Evolutionary conservation across 2,329 filamentous ascomycete genomes (phyloP), one percentile per base, ranked within the genome.

Genomic region (Lojkania enalia): DNA sequence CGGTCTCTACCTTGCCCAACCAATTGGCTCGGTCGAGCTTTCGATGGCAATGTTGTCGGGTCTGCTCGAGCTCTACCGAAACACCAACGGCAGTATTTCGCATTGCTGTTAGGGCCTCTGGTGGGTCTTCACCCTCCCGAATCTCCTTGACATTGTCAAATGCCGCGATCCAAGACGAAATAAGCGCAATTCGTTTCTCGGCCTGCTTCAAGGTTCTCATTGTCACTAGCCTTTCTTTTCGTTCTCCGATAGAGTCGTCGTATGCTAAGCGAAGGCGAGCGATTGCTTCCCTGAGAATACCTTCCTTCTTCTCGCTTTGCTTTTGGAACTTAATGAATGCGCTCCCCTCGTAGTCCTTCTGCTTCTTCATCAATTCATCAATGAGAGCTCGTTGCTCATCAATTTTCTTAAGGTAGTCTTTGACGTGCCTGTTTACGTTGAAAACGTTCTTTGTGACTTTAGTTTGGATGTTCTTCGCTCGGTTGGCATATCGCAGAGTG

Each of bases 401-500:
- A 61, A 99, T 99, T 79, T 97, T 97, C 76, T 96, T 94, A 67
- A 99, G 74, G 73, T 96, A 99, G 71, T 99, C 94, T 76, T 99
- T 99, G 63, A 99, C 94, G 72, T 99, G 94, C 50, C 94, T 87
- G 69, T 99, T 96, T 53, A 99, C 94, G 69, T 99, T 99, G 75
- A 95, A 99, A 18, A 97, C 91, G 66, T 99, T 99, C 62, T 91
- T 85, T n/a, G 94, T 96, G 45, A 96, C 90, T 78, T 99, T 99
- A 47, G 94, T 99, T 74, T 97, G 95, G 66, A 99, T 99, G 64
- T 99, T 99, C 81, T 99, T 99, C 47, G 94, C 94, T 57, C 94
- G 82, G 71, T 99, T 97, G 38, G 94, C 94, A 64, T 99, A 99
- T 60, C 95, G 88, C 14, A 99, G 78, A 0, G 94, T 99, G 70